phyloP scores from a whole-genome alignment of 192 early-diverging fungal species.

The Anaeromyces robustus region DNA sequence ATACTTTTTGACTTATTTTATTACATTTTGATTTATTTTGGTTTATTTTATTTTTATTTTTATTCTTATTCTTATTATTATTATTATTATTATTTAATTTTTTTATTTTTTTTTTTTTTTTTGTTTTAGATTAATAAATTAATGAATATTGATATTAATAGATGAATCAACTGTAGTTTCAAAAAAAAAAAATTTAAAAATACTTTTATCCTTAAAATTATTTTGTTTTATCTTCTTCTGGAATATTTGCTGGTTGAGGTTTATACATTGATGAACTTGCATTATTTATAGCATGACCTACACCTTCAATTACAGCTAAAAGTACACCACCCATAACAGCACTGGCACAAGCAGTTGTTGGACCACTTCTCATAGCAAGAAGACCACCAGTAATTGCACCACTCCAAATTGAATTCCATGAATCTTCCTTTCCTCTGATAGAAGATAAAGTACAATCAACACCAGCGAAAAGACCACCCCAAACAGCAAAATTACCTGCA shows the following conservation, averaged over 20 bases:
- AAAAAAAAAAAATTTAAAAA: too few species aligned
- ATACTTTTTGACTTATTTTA: too few species aligned
- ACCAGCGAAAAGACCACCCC: slow-evolving; percentile 95
- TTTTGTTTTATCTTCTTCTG: background rate
- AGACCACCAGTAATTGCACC: slow-evolving; percentile 92
- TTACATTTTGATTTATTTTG: too few species aligned
- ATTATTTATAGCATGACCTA: slow-evolving; percentile 22
- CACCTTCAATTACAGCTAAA: slow-evolving; percentile 90
- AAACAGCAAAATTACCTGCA: slow-evolving; percentile 93
- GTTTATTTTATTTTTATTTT: too few species aligned
- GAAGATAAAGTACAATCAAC: slow-evolving; percentile 90
- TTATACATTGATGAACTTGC: background rate
- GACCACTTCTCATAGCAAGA: slow-evolving; percentile 75
- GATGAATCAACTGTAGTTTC: too few species aligned
- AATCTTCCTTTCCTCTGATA: slow-evolving; percentile 94
- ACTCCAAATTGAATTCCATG: slow-evolving; percentile 91
- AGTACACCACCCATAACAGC: slow-evolving; percentile 86
- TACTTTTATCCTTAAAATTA: background rate
- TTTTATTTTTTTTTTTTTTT: too few species aligned
- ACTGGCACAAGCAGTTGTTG: slow-evolving; percentile 60
- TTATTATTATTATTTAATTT: too few species aligned
- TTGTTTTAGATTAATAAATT: too few species aligned
- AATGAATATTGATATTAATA: too few species aligned
- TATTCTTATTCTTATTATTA: too few species aligned
- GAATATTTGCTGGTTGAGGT: background rate